Percentiles rank a stretch among this genome's conserved stretches.
Conservation (phyloP, 331 rosid genomes). For the Acacia concinna region DNA sequence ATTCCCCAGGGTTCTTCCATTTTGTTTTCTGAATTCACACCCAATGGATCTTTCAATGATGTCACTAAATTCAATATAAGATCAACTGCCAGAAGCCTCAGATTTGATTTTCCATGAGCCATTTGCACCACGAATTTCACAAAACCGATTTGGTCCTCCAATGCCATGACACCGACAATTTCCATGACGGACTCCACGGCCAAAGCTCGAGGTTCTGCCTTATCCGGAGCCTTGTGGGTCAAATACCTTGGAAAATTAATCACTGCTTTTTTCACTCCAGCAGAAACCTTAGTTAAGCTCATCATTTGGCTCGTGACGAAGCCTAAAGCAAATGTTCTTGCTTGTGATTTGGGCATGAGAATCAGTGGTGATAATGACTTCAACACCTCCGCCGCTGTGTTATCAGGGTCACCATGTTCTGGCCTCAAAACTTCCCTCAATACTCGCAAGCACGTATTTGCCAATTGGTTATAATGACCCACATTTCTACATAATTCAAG, state of each 20-base stretch:
- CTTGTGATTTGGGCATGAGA: conserved; percentile 62
- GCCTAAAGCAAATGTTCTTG: conserved; percentile 58
- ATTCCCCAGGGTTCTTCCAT: conserved; percentile 53
- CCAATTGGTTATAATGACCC: conserved; percentile 43
- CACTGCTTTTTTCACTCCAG: conserved; percentile 66
- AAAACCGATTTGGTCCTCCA: conserved; percentile 64
- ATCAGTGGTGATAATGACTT: conserved; percentile 56
- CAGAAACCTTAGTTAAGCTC: conserved; percentile 27
- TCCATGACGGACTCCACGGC: conserved; percentile 81
- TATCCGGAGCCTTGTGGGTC: conserved; percentile 76
- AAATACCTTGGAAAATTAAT: conserved; percentile 72
- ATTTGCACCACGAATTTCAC: conserved; percentile 69
- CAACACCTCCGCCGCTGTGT: conserved; percentile 70
- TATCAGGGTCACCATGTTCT: conserved; percentile 57
- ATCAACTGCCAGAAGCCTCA: conserved; percentile 82
- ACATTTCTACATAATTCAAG: conserved; percentile 44
- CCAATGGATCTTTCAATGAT: conserved; percentile 57
- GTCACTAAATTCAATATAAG: conserved; percentile 56
- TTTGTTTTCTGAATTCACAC: conserved; percentile 50
- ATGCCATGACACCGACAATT: conserved; percentile 53
- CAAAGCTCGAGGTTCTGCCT: conserved; percentile 73
- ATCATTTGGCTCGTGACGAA: conserved; percentile 48
- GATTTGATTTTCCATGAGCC: conserved; percentile 67
- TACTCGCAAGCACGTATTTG: conserved; percentile 48
- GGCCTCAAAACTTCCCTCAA: conserved; percentile 59